These are phyloP conservation scores for Cairneyella variabilis DNA, from an alignment of 495 filamentous ascomycete species.

Conservation along the genomic window DNA sequence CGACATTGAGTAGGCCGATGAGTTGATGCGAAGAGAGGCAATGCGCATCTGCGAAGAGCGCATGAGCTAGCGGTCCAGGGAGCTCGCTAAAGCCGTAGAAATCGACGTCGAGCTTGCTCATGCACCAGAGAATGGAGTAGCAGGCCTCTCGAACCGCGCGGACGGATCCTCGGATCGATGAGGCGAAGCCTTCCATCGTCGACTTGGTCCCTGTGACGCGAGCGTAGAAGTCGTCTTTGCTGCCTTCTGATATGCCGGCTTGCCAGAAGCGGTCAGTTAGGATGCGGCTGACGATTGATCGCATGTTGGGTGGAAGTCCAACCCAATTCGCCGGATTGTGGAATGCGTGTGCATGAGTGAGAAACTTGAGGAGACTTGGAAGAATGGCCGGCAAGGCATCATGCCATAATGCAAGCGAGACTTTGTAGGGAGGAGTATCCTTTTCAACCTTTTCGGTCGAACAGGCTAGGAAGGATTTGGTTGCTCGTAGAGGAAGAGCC, in stretches of 20 bases:
- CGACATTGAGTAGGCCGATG: constrained; percentile 81
- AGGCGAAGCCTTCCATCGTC: constrained; percentile 91
- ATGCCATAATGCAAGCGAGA: constrained; percentile 76
- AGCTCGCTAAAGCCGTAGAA: constrained; percentile 89
- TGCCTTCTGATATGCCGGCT: constrained; percentile 92
- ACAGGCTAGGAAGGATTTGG: constrained; percentile 83
- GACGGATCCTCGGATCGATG: constrained; percentile 82
- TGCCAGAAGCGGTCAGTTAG: constrained; percentile 98
- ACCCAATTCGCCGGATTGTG: constrained; percentile 85
- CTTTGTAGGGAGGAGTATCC: constrained; percentile 58
- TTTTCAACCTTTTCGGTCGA: constrained; percentile 85
- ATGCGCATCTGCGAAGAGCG: constrained; percentile 78
- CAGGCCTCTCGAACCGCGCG: constrained; percentile 86
- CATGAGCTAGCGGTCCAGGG: constrained; percentile 76
- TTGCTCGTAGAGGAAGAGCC: constrained; percentile 75
- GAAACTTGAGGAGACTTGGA: constrained; percentile 79
- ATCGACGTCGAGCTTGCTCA: constrained; percentile 79
- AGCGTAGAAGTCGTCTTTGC: constrained; percentile 93
- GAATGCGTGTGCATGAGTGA: constrained; percentile 91
- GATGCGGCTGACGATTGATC: constrained; percentile 70
- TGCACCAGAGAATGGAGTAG: constrained; percentile 90
- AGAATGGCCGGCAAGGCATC: constrained; percentile 78
- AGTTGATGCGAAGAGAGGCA: constrained; percentile 89
- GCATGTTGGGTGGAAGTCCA: constrained; percentile 72
- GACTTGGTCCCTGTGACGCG: constrained; percentile 80